Percentiles rank a stretch among this genome's conserved stretches.
phyloP scores from a whole-genome alignment of 2,329 filamentous ascomycete genomes.

The Stachybotrys chlorohalonatus region DNA sequence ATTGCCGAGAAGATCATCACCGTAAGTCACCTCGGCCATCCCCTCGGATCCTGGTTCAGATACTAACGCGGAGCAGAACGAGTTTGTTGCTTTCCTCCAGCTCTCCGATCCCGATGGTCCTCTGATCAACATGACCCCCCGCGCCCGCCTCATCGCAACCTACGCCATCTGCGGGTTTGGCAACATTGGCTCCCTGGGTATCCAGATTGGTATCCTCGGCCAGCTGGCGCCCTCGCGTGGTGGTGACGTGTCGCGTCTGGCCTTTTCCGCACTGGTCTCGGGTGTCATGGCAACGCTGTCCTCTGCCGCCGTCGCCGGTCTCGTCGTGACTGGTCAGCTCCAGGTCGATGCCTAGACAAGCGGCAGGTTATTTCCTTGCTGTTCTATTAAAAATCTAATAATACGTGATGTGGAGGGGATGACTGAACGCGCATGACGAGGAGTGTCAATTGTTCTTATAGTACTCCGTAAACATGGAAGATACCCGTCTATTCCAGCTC shows the following conservation, averaged over 20 bases:
- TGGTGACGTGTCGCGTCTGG: constrained; percentile 67
- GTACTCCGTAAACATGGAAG: not conserved
- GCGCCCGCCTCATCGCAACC: constrained; percentile 72
- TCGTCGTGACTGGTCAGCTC: constrained; percentile 53
- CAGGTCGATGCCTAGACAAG: too few relatives aligned
- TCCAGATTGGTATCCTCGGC: constrained; percentile 79
- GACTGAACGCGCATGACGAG: not conserved
- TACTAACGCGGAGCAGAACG: constrained; percentile 41
- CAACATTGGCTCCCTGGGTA: constrained; percentile 80
- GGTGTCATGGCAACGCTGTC: constrained; percentile 74
- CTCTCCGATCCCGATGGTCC: not conserved
- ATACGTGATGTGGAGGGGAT: not conserved
- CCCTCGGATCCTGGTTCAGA: not conserved
- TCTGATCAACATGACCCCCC: constrained; percentile 24
- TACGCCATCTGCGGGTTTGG: constrained; percentile 80
- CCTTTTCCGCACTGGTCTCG: constrained; percentile 66
- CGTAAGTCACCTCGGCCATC: constrained; percentile 24
- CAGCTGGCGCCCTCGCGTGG: constrained; percentile 68
- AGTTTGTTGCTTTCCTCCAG: constrained; percentile 61
- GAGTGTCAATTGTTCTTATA: not conserved
- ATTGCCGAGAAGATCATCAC: constrained; percentile 81
- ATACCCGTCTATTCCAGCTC: not conserved
- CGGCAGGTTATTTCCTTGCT: not conserved
- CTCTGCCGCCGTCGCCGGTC: constrained; percentile 67
- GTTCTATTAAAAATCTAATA: not conserved